Percentiles rank a stretch among this genome's conserved stretches.
Conservation (phyloP, 2,329 filamentous ascomycete genomes). For the Aphanoascus verrucosus region DNA sequence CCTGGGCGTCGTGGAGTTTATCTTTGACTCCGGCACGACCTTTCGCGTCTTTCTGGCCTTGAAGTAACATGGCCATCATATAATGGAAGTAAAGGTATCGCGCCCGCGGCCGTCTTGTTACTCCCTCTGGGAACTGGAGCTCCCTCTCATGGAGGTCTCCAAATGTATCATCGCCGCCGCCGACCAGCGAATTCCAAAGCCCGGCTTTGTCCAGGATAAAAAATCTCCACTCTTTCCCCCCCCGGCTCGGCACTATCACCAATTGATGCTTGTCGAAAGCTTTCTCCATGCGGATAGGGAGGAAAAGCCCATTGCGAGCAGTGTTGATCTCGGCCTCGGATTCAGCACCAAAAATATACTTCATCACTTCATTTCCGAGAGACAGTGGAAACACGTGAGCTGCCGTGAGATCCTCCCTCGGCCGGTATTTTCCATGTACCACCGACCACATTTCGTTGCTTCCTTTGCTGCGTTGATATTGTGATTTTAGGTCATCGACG, state of each 20-base stretch:
- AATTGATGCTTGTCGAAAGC: conserved; percentile 1
- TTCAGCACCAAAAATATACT: conserved; percentile 11
- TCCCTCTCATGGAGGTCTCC: neutral
- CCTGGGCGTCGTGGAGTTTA: no score
- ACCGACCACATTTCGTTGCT: no score
- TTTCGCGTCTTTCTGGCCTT: no score
- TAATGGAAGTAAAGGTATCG: conserved; percentile 8
- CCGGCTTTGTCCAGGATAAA: neutral
- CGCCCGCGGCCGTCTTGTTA: neutral
- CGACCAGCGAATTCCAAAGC: neutral
- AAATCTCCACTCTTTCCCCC: neutral
- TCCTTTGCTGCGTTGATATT: no score
- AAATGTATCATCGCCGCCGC: neutral
- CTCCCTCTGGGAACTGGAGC: neutral
- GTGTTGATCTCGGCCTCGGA: conserved; percentile 11
- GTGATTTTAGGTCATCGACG: no score
- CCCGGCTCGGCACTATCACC: neutral
- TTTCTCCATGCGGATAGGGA: neutral
- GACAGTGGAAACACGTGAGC: conserved; percentile 11
- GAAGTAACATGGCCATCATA: neutral
- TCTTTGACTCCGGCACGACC: no score
- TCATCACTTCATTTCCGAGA: conserved; percentile 7
- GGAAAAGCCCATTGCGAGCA: conserved; percentile 9
- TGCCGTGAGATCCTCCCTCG: neutral
- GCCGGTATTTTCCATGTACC: no score